Evolutionary conservation across 176 grass and related monocot species (phyloP).

Genomic region (Saccharum officinarum): DNA sequence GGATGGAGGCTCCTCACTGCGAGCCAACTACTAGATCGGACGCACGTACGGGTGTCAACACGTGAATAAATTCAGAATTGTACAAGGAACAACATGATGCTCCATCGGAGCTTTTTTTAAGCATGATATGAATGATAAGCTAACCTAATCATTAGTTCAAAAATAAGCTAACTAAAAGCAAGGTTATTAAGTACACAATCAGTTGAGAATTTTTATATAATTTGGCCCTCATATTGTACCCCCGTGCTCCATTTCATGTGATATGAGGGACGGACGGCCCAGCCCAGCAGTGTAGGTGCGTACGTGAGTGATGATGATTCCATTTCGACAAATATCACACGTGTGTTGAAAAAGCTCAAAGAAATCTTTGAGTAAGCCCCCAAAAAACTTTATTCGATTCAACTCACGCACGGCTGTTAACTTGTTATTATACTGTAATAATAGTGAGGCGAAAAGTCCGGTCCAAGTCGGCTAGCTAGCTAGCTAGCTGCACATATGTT

Average conservation of each 20-base stretch:
- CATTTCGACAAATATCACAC: neutral
- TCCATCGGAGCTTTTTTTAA: no score
- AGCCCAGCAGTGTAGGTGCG: neutral
- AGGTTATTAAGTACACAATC: no score
- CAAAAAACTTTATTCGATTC: neutral
- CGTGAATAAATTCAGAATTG: neutral
- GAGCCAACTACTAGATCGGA: neutral
- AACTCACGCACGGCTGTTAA: neutral
- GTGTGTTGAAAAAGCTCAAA: neutral
- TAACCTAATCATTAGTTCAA: no score
- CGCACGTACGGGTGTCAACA: conserved; percentile 7
- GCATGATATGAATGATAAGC: neutral
- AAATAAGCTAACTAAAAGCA: no score
- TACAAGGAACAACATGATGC: neutral
- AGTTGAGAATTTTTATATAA: no score
- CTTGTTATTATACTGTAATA: neutral
- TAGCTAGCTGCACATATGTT: neutral
- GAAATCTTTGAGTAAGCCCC: neutral
- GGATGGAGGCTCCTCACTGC: neutral
- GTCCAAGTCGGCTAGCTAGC: conserved; percentile 10
- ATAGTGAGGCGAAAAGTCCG: neutral
- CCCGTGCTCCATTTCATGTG: neutral
- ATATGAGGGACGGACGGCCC: neutral
- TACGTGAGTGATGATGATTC: neutral
- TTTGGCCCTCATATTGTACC: neutral